Evolutionary conservation across 768 basidiomycete species (phyloP), one percentile per base, ranked within the genome.

Genomic region (Naganishia kalamii): DNA sequence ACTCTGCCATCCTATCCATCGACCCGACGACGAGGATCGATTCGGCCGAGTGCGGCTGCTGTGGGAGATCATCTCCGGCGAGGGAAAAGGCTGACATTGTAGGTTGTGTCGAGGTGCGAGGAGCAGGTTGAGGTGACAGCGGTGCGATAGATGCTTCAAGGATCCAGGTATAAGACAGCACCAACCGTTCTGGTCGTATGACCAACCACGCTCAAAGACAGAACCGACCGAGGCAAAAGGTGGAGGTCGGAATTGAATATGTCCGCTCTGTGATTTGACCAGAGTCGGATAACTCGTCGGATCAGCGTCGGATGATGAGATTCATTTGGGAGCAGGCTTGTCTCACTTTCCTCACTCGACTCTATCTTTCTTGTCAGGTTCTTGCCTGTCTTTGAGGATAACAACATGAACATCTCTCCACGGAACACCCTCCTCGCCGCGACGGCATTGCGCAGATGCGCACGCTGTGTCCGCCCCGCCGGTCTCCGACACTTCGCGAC

Each of bases 1-100:
- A 78, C 41, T 78, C 77, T 33, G 71, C 66, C 29, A 69, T 70
- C 33, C 77, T 50, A 29, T 75, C 64, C 73, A 76, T 74, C n/a
- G 72, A 75, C 23, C 77, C 77, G 25, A 78, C 66, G 17, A 78
- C 75, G n/a, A 78, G 70, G 40, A 65, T 49, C 12, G 54, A 40
- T 4, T 37, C 54, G 19, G 54, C 54, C 54, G 54, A 57, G 35
- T 57, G 54, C 51, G 62, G 51, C 29, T 52, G 51, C 51, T 33
- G 30, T 11, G 51, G 51, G 32, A 52, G 30, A 29, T 52, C 51
- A 29, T 52, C 51, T 19, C 33, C 51, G 32, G 30, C 51, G 32
- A 52, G 51, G 13, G 27, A 52, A n/a, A 52, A 27, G 30, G 51
- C 15, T 2, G 51, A 33, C 51, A 52, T 52, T 52, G 49, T 30